phyloP scores from a whole-genome alignment of 2,329 filamentous ascomycete genomes.

The Ascochyta clinopodiicola region DNA sequence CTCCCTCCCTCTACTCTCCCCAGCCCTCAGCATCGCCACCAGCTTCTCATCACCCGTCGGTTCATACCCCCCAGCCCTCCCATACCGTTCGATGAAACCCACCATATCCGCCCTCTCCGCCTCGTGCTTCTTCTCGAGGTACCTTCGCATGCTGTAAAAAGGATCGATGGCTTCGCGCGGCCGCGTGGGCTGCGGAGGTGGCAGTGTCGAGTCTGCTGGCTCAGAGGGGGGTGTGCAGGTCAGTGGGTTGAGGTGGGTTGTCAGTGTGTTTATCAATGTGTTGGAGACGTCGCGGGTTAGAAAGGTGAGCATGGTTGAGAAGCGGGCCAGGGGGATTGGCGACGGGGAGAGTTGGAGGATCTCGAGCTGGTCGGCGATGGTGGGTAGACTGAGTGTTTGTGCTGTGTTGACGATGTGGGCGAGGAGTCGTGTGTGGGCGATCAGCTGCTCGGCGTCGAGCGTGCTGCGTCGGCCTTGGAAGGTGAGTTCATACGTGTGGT shows the following conservation, averaged over 20 bases:
- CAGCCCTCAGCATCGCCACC: neutral
- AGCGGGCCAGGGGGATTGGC: neutral
- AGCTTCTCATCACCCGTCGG: conserved; percentile 4
- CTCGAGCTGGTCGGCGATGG: neutral
- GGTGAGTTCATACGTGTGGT: neutral
- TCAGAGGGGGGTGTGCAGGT: neutral
- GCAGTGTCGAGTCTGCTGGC: neutral
- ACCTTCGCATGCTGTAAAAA: neutral
- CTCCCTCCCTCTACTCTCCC: neutral
- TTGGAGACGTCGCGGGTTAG: neutral
- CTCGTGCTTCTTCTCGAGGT: neutral
- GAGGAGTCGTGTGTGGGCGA: neutral
- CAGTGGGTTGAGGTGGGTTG: neutral
- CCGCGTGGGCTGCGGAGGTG: too few species aligned
- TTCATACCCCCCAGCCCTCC: conserved; percentile 7
- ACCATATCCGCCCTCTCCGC: conserved; percentile 11
- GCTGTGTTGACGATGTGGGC: neutral
- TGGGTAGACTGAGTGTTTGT: neutral
- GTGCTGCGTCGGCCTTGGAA: neutral
- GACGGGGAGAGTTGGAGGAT: neutral
- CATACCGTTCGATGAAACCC: conserved; percentile 17
- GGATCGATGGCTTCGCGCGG: neutral
- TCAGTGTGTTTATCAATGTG: neutral
- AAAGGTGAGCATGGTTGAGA: neutral
- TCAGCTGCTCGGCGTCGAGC: neutral